These are phyloP conservation scores for Cladophialophora bantiana DNA, from an alignment of 2,329 filamentous ascomycete species.

Conservation along the genomic window DNA sequence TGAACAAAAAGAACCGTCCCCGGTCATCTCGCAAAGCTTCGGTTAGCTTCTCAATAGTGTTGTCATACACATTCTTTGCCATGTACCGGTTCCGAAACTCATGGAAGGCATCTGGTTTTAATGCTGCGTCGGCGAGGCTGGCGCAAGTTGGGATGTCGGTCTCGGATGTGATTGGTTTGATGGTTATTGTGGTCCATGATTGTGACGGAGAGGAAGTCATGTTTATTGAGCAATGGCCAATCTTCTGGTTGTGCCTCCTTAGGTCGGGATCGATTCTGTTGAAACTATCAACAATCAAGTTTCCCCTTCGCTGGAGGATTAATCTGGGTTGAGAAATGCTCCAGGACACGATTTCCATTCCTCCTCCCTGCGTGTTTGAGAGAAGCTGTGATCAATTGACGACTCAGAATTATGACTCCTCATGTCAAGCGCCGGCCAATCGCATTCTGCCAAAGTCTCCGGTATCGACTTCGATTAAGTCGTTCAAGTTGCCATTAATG, in stretches of 20 bases:
- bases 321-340: not conserved
- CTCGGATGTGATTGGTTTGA: slow-evolving; percentile 32
- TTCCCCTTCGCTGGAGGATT: too few relatives aligned
- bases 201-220: slow-evolving; percentile 1
- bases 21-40: slow-evolving; percentile 24
- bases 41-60: slow-evolving; percentile 27
- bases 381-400: not conserved
- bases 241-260: not conserved
- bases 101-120: slow-evolving; percentile 28
- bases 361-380: not conserved
- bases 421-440: not conserved
- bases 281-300: not conserved
- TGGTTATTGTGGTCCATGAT: slow-evolving; percentile 3
- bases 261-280: not conserved
- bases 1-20: slow-evolving; percentile 26
- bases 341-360: not conserved
- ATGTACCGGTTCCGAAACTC: slow-evolving; percentile 29
- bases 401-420: not conserved
- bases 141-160: slow-evolving; percentile 32
- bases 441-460: not conserved
- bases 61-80: slow-evolving; percentile 22
- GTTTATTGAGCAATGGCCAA: not conserved
- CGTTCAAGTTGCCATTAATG: not conserved
- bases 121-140: slow-evolving; percentile 24
- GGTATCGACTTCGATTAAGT: not conserved